These are phyloP conservation scores for Pichia sp. DNA, from an alignment of 1,139 yeast species.

Conservation along the genomic window DNA sequence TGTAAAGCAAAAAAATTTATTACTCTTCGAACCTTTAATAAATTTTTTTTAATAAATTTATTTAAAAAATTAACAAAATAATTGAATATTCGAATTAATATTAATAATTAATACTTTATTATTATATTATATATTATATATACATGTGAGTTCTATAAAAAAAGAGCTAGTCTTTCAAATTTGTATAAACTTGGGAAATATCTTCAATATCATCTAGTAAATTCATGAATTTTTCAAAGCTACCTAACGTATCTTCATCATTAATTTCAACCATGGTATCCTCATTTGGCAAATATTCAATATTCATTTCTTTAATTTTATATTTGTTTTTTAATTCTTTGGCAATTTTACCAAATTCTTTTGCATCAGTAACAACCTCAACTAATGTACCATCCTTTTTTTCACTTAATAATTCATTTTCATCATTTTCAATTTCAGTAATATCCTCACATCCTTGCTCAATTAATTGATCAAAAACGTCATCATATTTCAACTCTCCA, in stretches of 20 bases:
- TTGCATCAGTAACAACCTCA: slow-evolving; percentile 51
- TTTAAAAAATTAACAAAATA: too few species aligned
- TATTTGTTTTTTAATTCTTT: slow-evolving; percentile 51
- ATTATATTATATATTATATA: slow-evolving; percentile 6
- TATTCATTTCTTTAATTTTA: slow-evolving; percentile 62
- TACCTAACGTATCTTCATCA: slow-evolving; percentile 45
- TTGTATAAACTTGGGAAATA: slow-evolving; percentile 70
- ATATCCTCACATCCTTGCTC: slow-evolving; percentile 86
- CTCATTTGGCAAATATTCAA: slow-evolving; percentile 58
- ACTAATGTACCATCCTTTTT: slow-evolving; percentile 19
- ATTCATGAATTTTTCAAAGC: slow-evolving; percentile 52
- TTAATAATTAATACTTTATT: background rate
- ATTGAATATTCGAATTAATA: too few species aligned
- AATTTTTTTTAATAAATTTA: too few species aligned
- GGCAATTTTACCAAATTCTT: slow-evolving; percentile 57
- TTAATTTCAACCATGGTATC: slow-evolving; percentile 55
- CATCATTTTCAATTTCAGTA: slow-evolving; percentile 36
- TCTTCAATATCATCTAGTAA: slow-evolving; percentile 73
- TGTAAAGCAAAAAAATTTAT: too few species aligned
- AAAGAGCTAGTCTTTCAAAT: slow-evolving; percentile 31
- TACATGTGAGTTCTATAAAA: background rate
- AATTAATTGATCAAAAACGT: slow-evolving; percentile 60
- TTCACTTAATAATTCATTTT: slow-evolving; percentile 6
- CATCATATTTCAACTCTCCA: slow-evolving; percentile 25
- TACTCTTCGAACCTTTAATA: background rate